Evolutionary conservation across 345 rosid species (phyloP).

Genomic region (Arabis hirsuta): DNA sequence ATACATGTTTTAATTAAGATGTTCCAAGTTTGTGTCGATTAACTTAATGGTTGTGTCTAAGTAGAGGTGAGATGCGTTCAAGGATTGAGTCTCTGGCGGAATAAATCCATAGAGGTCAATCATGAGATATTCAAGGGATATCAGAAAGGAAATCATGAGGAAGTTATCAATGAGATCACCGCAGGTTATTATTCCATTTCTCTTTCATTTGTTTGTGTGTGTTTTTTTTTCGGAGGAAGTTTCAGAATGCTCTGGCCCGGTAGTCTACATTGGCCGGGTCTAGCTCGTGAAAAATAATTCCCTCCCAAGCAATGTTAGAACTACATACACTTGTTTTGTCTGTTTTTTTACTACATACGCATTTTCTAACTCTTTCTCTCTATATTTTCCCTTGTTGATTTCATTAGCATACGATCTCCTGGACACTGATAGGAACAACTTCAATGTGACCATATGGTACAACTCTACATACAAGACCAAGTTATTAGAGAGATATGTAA

Average conservation of each 20-base stretch:
- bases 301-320: too few relatives aligned
- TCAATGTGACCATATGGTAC: conserved; percentile 80
- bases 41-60: not conserved
- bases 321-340: not conserved
- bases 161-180: conserved; percentile 61
- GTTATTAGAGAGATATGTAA: conserved; percentile 5
- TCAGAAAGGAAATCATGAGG: conserved; percentile 58
- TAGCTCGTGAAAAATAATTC: too few relatives aligned
- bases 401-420: conserved; percentile 77
- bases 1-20: not conserved
- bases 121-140: conserved; percentile 72
- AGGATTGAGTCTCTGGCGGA: conserved; percentile 70
- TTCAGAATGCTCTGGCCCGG: too few relatives aligned
- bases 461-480: conserved; percentile 61
- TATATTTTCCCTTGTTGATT: conserved; percentile 37
- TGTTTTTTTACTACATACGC: not conserved
- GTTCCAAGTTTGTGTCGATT: not conserved
- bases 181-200: conserved; percentile 54
- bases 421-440: conserved; percentile 59
- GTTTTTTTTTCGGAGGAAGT: too few relatives aligned
- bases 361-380: conserved; percentile 10
- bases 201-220: conserved; percentile 16
- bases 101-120: conserved; percentile 66
- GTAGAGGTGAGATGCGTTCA: conserved; percentile 37
- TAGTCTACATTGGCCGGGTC: too few relatives aligned